Conservation (phyloP, 2,329 filamentous ascomycete genomes). For the Fusarium cicatricum region DNA sequence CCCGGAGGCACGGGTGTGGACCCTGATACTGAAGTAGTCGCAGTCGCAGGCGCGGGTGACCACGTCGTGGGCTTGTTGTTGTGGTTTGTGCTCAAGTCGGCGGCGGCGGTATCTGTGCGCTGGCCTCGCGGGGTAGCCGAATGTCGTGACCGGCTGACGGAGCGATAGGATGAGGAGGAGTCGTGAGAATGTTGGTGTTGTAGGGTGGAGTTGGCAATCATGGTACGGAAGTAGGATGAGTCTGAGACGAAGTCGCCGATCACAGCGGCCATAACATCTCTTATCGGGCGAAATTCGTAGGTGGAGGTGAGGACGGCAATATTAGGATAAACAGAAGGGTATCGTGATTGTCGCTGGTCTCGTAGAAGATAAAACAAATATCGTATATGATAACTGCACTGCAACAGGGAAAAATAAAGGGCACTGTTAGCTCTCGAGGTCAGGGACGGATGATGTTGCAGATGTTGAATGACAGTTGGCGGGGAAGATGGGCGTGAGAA, state of each 20-base stretch:
- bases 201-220: constrained; percentile 65
- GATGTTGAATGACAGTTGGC: constrained; percentile 13
- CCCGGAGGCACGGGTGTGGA: constrained; percentile 36
- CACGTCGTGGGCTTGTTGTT: constrained; percentile 22
- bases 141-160: constrained; percentile 43
- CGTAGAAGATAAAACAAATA: constrained; percentile 25
- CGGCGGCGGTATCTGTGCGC: constrained; percentile 30
- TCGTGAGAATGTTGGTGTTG: constrained; percentile 57
- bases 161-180: constrained; percentile 41
- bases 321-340: constrained; percentile 33
- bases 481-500: constrained; percentile 7
- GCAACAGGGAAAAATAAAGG: constrained; percentile 30
- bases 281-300: constrained; percentile 25
- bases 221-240: constrained; percentile 74
- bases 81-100: constrained; percentile 28
- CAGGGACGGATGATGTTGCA: constrained; percentile 20
- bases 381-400: constrained; percentile 33
- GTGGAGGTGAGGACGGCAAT: constrained; percentile 1
- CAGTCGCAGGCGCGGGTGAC: constrained; percentile 26
- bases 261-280: constrained; percentile 68
- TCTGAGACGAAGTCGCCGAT: constrained; percentile 79
- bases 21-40: constrained; percentile 22
- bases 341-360: constrained; percentile 33
- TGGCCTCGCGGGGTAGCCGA: constrained; percentile 43
- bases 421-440: constrained; percentile 37